A percentile compares a stretch with the other conserved stretches of the same genome.
phyloP scores from a whole-genome alignment of 495 filamentous ascomycete species.

The Geopyxis carbonaria region DNA sequence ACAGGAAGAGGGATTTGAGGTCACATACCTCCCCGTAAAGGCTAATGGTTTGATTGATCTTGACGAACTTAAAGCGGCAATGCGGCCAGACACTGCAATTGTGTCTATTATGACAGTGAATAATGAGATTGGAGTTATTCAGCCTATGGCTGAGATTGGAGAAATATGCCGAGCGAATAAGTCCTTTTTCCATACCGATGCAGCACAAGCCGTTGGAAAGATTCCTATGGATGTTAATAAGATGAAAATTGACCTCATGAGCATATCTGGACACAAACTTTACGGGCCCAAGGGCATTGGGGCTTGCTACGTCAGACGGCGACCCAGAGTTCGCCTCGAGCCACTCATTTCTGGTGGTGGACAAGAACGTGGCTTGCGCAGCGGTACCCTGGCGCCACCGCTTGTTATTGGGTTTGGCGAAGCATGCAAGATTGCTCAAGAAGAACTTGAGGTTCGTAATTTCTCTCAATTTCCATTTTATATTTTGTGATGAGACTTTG shows the following conservation, averaged over 20 bases:
- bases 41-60: constrained; percentile 67
- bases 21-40: constrained; percentile 87
- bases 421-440: constrained; percentile 74
- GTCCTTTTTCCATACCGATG: constrained; percentile 98
- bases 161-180: constrained; percentile 79
- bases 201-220: constrained; percentile 89
- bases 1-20: constrained; percentile 88
- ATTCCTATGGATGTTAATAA: constrained; percentile 92
- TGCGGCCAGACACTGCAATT: constrained; percentile 75
- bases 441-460: constrained; percentile 75
- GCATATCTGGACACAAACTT: constrained; percentile 97
- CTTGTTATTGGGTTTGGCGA: constrained; percentile 87
- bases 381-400: constrained; percentile 80
- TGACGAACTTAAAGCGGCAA: constrained; percentile 72
- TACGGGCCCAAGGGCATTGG: constrained; percentile 96
- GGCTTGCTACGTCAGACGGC: constrained; percentile 82
- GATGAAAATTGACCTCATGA: constrained; percentile 95
- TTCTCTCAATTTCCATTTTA: constrained; percentile 3
- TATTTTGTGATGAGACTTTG: constrained; percentile 24
- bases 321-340: constrained; percentile 83
- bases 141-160: constrained; percentile 86
- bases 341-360: constrained; percentile 93
- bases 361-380: constrained; percentile 84
- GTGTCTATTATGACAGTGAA: constrained; percentile 98
- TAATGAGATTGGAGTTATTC: constrained; percentile 97